Conservation (phyloP, 2,329 filamentous ascomycete genomes). For the Talaromyces marneffei region DNA sequence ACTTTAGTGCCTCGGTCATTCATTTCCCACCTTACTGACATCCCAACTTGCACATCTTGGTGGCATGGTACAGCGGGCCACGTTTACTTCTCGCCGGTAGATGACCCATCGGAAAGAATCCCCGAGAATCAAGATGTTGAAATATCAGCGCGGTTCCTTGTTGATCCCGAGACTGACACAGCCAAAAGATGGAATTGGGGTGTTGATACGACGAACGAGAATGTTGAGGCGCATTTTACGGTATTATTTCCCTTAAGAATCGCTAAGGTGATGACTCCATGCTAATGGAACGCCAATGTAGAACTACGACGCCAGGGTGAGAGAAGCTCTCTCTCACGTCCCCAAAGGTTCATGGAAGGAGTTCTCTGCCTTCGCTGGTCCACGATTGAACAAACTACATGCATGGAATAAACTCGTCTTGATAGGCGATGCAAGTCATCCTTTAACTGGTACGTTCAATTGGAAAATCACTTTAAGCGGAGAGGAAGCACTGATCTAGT, state of each 20-base stretch:
- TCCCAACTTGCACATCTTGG: conserved; percentile 34
- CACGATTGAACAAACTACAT: conserved; percentile 37
- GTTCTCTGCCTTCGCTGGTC: conserved; percentile 46
- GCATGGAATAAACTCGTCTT: conserved; percentile 45
- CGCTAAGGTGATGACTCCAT: not conserved
- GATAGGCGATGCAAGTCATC: conserved; percentile 52
- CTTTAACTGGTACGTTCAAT: conserved; percentile 41
- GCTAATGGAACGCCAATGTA: conserved; percentile 14
- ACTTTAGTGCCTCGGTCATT: conserved; percentile 36
- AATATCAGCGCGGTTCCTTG: conserved; percentile 34
- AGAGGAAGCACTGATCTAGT: not conserved
- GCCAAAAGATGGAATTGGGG: conserved; percentile 20
- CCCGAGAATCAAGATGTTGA: conserved; percentile 32
- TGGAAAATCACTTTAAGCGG: not conserved
- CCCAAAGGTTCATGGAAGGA: conserved; percentile 41
- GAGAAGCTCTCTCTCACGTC: conserved; percentile 35
- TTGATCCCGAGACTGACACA: conserved; percentile 21
- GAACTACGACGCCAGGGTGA: conserved; percentile 40
- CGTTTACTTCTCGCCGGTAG: conserved; percentile 40
- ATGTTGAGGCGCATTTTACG: conserved; percentile 32
- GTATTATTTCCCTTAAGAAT: conserved; percentile 20
- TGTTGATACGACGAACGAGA: conserved; percentile 19
- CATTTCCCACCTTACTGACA: conserved; percentile 29
- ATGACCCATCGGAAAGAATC: conserved; percentile 20
- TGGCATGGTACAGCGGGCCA: conserved; percentile 42